Evolutionary conservation across 2,329 filamentous ascomycete genomes (phyloP).

Genomic region (Tolypocladium nubicola): DNA sequence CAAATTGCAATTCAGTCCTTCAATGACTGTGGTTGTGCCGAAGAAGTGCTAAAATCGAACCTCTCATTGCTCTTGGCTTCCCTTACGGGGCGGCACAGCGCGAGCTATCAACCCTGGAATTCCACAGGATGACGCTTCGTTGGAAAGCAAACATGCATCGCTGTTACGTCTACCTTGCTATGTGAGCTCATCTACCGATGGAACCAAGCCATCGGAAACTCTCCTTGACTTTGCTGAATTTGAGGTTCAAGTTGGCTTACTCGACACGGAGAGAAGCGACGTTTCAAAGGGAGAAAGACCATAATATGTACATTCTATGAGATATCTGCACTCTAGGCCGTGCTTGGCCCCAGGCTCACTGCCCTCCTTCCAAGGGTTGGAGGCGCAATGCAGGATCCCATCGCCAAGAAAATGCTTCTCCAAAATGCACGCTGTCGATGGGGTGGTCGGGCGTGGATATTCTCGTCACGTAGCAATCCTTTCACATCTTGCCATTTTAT

Average conservation of each 20-base stretch:
- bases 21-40: conserved; percentile 92
- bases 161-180: not conserved
- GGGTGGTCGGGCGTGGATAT: not conserved
- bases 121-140: conserved; percentile 3
- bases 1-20: conserved; percentile 92
- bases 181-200: not conserved
- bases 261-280: not conserved
- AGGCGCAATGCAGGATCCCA: not conserved
- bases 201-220: not conserved
- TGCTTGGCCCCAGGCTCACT: not conserved
- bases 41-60: conserved; percentile 90
- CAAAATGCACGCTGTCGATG: not conserved
- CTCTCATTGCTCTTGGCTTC: conserved; percentile 17
- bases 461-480: not conserved
- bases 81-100: conserved; percentile 4
- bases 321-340: not conserved
- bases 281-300: not conserved
- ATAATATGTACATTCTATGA: not conserved
- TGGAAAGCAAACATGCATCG: conserved; percentile 17
- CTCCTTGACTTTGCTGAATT: too few relatives aligned
- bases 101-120: not conserved
- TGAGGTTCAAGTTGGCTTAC: not conserved
- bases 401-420: not conserved
- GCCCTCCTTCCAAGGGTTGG: not conserved
- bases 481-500: not conserved